Base-by-base conservation (phyloP, 2,329 filamentous ascomycete genomes). In the Colletotrichum sp. region DNA sequence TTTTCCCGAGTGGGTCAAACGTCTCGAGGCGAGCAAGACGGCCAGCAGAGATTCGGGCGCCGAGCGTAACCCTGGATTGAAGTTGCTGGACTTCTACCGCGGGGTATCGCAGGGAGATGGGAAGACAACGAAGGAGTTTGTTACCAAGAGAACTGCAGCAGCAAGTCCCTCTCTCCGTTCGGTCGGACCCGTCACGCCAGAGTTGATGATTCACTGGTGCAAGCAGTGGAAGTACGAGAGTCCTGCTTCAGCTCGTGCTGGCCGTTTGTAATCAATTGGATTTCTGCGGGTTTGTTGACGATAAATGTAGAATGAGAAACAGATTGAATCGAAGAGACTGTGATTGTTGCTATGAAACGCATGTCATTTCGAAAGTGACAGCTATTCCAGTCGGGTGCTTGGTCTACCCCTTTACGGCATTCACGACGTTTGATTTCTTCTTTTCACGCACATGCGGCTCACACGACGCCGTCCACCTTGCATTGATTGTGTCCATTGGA, bases 51-150 rank as follows among this genome's bases (percentile, higher is more conserved):
- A 82, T 2, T 80, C 84, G 8, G 76, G 88, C 0, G 81, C 81
- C 3, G 61, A 71, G 12, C 80, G 78, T 55, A 89, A 89, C 75
- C 87, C 87, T 0, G 88, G 84, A 12, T 75, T 90, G 54, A 90
- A 90, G 80, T 80, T 91, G 55, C 74, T 90, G 0, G 87, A 89
- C 66, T 86, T 87, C 27, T 90, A 88, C 75, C 80, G 80, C 62
- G 80, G 78, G 5, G 47, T 63, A 16, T 15, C 31, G 29, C 6
- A 27, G 5, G 33, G 55, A 59, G 21, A 64, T 27, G 8, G 66
- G 29, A 4, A 72, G 58, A 31, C 73, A 2, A 34, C 82, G 3
- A 80, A 83, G 8, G 75, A 80, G 27, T 83, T 87, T 65, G 85
- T 85, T 11, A 86, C 84, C 77, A 77, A 76, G 47, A 80, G 80